phyloP scores from a whole-genome alignment of 1,284 basidiomycete species.

The Sanguinoderma infundibulare region DNA sequence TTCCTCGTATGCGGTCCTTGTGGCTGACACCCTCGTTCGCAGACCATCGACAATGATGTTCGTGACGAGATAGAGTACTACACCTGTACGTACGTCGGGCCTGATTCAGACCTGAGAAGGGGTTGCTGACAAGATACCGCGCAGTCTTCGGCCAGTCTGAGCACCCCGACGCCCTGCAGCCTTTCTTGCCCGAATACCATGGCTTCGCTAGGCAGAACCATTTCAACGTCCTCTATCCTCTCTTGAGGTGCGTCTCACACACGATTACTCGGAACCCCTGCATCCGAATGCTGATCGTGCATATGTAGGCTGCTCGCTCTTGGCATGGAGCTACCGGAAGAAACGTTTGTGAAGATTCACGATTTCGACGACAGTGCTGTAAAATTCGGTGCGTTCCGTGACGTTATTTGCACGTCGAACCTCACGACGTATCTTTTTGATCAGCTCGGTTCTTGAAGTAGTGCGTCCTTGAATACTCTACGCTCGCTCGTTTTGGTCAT shows the following conservation, averaged over 20 bases:
- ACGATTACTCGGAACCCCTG: constrained; percentile 11
- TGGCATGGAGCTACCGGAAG: constrained; percentile 39
- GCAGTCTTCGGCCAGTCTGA: constrained; percentile 44
- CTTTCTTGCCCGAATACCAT: constrained; percentile 62
- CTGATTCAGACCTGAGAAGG: neutral
- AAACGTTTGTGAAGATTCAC: constrained; percentile 37
- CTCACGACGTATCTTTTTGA: neutral
- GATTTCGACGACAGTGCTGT: constrained; percentile 32
- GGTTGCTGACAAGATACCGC: constrained; percentile 7
- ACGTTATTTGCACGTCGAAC: no score
- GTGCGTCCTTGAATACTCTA: constrained; percentile 24
- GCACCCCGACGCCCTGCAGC: constrained; percentile 54
- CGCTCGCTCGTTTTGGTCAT: neutral
- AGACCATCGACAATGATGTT: constrained; percentile 34
- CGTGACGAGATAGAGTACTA: constrained; percentile 62
- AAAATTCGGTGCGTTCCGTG: constrained; percentile 35
- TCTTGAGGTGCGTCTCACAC: constrained; percentile 45
- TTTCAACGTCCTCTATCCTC: constrained; percentile 50
- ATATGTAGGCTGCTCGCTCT: constrained; percentile 50
- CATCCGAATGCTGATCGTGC: neutral
- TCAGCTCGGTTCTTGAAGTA: constrained; percentile 41
- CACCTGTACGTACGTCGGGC: constrained; percentile 52
- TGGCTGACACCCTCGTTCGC: neutral
- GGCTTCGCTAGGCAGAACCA: constrained; percentile 57
- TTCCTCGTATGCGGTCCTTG: neutral